These are phyloP conservation scores for Solanum sejunctum DNA, from an alignment of 257 asterid genomes.

Conservation along the genomic window DNA sequence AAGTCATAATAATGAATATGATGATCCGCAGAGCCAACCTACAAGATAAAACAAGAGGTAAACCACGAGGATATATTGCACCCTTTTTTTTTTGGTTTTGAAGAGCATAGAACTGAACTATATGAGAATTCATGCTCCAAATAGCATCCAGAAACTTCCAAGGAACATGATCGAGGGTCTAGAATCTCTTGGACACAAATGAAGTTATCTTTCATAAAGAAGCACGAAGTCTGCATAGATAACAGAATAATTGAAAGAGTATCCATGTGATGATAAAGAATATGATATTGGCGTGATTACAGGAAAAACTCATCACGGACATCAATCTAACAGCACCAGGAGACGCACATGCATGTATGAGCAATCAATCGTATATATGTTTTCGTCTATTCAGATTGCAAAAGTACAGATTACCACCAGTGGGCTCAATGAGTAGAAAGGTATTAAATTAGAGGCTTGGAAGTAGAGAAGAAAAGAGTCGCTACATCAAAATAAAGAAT, in stretches of 20 bases:
- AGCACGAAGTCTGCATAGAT: neutral
- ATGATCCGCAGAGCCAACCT: conserved; percentile 43
- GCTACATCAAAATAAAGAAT: neutral
- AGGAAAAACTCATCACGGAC: neutral
- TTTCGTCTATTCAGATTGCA: neutral
- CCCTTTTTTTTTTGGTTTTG: neutral
- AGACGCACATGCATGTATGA: neutral
- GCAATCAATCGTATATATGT: neutral
- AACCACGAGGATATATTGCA: neutral
- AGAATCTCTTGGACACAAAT: neutral
- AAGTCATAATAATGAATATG: conserved; percentile 36
- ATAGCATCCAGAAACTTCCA: neutral
- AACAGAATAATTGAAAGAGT: neutral
- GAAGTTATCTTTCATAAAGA: neutral
- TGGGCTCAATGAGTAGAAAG: neutral
- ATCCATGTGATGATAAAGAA: neutral
- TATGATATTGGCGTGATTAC: neutral
- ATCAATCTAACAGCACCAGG: neutral
- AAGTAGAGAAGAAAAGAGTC: neutral
- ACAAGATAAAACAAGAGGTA: neutral
- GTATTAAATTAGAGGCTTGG: neutral
- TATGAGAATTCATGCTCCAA: neutral
- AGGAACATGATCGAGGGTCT: neutral
- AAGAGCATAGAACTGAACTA: neutral
- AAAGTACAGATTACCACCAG: neutral